A percentile compares a stretch with the other conserved stretches of the same genome.
Evolutionary conservation across 441 rosid genomes (phyloP).

Genomic region (Gossypium gossypioides): DNA sequence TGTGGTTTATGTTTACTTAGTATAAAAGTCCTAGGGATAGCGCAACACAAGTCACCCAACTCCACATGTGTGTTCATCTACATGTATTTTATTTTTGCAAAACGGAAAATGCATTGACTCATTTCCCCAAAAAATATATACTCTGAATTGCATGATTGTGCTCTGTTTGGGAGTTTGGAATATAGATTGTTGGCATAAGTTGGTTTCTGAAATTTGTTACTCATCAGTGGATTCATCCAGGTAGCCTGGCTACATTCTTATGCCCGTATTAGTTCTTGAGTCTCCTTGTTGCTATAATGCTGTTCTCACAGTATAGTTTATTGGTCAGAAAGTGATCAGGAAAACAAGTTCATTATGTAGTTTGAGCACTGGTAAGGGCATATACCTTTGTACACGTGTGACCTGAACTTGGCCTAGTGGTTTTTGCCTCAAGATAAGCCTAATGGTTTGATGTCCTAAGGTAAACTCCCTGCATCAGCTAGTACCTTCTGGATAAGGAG

Average conservation of each 20-base stretch:
- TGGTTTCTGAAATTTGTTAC: background rate
- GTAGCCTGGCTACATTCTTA: background rate
- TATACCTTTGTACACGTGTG: background rate
- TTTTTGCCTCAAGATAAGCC: background rate
- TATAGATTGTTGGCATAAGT: background rate
- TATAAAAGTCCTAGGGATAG: background rate
- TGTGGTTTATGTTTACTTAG: background rate
- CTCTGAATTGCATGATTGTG: background rate
- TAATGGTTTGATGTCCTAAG: background rate
- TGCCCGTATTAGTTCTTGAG: background rate
- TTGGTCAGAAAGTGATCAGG: background rate
- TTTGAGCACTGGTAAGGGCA: slow-evolving; percentile 1
- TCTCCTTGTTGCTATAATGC: background rate
- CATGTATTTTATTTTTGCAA: background rate
- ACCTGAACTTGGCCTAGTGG: background rate
- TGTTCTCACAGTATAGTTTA: background rate
- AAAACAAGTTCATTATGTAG: background rate
- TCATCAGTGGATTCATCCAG: background rate
- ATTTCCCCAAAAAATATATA: background rate
- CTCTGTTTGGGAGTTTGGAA: slow-evolving; percentile 3
- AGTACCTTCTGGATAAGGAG: background rate
- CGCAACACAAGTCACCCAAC: background rate
- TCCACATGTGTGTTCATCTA: background rate
- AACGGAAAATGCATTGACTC: background rate
- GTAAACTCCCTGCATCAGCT: background rate